phyloP scores from a whole-genome alignment of 2,329 filamentous ascomycete genomes.

The Didymellaceae sp. region DNA sequence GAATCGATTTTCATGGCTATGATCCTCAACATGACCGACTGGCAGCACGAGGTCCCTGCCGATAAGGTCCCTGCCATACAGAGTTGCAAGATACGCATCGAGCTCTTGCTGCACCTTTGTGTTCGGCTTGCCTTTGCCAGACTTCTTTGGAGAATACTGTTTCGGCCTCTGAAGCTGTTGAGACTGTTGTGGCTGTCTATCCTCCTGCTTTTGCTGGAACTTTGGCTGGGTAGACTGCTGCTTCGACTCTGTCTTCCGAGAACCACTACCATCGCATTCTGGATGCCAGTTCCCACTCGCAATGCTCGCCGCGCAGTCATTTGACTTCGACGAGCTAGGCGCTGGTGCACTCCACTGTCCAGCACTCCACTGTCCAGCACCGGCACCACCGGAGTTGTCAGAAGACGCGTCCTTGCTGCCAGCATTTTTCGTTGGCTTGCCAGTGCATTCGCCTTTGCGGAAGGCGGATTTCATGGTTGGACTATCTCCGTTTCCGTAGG shows the following conservation, averaged over 20 bases:
- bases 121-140: conserved; percentile 6
- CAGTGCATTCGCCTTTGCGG: conserved; percentile 26
- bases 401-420: conserved; percentile 6
- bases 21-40: background rate
- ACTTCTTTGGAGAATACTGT: background rate
- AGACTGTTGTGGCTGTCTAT: background rate
- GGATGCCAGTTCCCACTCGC: background rate
- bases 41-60: background rate
- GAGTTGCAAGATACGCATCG: conserved; percentile 21
- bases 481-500: conserved; percentile 46
- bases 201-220: background rate
- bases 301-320: background rate
- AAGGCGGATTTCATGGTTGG: conserved; percentile 23
- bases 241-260: background rate
- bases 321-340: background rate
- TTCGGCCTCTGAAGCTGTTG: background rate
- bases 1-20: background rate
- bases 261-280: conserved; percentile 3
- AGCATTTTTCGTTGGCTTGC: conserved; percentile 24
- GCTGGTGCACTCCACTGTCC: conserved; percentile 22
- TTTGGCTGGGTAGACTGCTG: background rate
- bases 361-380: no score
- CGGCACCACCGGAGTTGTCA: conserved; percentile 5
- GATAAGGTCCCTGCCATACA: conserved; percentile 9
- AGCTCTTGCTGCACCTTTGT: conserved; percentile 23